Evolutionary conservation across 345 rosid species (phyloP), one percentile per base, ranked within the genome.

Genomic region (Geranium brycei): DNA sequence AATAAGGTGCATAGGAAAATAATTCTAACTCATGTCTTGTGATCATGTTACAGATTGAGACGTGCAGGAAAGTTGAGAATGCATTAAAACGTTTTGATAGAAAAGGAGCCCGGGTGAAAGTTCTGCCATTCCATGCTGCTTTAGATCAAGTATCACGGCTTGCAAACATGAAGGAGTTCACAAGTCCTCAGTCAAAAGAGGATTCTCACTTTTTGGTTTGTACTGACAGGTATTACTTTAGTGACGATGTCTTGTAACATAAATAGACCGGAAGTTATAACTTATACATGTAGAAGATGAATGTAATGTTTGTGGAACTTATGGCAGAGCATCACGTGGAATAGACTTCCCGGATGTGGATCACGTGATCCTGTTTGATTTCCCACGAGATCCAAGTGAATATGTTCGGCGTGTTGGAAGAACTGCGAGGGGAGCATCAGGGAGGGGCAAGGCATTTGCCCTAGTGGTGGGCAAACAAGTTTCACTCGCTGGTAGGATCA

Each of bases 61-160:
- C 98, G 60, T 92, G 98, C 80, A 83, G 98, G 76, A 87, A 92
- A 79, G 91, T 92, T 30, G 96, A 92, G 88, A 92, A 89, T 72
- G 77, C 76, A 64, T 75, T 89, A 59, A 92, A 83, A 78, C 81
- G 95, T 51, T 65, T 77, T 63, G 96, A 92, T 61, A 83, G 93
- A 69, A 86, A 81, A 68, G 95, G 76, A 66, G 59, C 72, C 60
- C 72, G 56, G 30, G 58, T 78, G 57, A 81, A 71, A 60, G 86
- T 89, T 66, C 78, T 92, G 40, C 90, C 95, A 58, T 92, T 87
- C 68, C 96, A 92, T 71, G 85, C 98, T 65, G 96, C 98, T 55
- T 69, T 92, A 55, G 78, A 83, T 18, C 96, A 89, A 80, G 86
- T 74, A 62, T 63, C 81, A 4, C 77, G 93, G 69, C 78, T 84